Conservation (phyloP, 2,329 filamentous ascomycete species). For the Penicillium occitanis region DNA sequence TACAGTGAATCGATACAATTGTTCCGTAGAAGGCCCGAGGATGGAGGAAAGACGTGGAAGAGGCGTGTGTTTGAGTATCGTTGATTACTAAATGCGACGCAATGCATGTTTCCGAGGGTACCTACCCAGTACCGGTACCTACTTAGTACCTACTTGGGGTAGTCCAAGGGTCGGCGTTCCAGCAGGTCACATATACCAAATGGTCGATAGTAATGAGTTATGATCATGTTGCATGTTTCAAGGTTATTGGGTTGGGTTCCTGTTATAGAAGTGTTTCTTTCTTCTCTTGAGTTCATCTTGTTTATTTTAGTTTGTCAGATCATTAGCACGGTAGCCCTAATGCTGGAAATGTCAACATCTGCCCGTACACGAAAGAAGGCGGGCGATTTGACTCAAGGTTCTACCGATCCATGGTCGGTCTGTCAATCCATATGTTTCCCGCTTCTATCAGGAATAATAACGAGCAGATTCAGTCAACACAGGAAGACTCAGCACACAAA, state of each 20-base stretch:
- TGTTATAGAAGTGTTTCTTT: background rate
- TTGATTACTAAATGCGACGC: constrained; percentile 2
- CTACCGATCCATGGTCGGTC: background rate
- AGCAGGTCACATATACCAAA: background rate
- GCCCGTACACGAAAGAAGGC: background rate
- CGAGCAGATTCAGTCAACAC: no score
- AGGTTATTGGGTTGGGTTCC: background rate
- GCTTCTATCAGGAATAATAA: background rate
- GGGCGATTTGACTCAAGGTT: background rate
- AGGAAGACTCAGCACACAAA: no score
- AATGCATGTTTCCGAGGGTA: constrained; percentile 6
- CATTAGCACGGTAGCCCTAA: background rate
- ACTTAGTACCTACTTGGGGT: background rate
- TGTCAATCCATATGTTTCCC: background rate
- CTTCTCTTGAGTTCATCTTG: background rate
- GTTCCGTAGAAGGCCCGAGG: constrained; percentile 33
- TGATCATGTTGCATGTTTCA: constrained; percentile 1
- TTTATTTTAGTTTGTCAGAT: background rate
- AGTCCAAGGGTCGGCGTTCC: background rate
- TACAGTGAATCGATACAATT: constrained; percentile 35
- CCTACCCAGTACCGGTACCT: background rate
- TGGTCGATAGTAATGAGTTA: constrained; percentile 2
- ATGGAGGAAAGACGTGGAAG: constrained; percentile 33
- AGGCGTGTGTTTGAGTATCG: constrained; percentile 40
- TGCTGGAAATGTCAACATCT: background rate